Base-by-base conservation (phyloP, 495 filamentous ascomycete species). In the Neurospora sp. region DNA sequence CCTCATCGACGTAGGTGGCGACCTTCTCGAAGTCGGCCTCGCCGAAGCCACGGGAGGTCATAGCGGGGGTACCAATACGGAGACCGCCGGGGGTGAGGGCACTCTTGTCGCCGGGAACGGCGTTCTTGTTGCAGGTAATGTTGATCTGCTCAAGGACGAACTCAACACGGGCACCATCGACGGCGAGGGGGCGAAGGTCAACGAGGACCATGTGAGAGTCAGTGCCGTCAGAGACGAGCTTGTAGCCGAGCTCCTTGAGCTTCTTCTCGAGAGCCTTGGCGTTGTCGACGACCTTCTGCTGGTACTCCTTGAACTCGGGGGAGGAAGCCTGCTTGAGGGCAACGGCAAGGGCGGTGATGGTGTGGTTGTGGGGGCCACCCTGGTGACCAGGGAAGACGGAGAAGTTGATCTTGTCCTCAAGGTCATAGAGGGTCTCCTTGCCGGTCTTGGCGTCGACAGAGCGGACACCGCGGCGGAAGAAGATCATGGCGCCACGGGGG, bases 301-400 rank as follows among this genome's bases (percentile, higher is more conserved):
- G 96, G 86, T 99, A 99, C 77, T 89, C 87, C 85, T 94, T 96
- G 90, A 98, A 99, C 82, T 97, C 96, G 42, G 93, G 92, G 71
- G 90, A 92, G 74, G 89, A 90, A 69, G 93, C 95, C 86, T 99
- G 96, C 87, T 97, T 96, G 74, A 99, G 88, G 68, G 96, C 96
- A 76, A 98, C 96, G 39, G 96, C 93, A 71, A 99, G 88, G 75
- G 96, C 96, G 45, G 96, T 99, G 85, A 99, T 99, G 82, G 96
- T 99, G 89, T 99, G 96, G 88, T 99, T 99, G 87, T 99, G 96
- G 38, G 96, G 96, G 70, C 96, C 96, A 80, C 96, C 96, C 87
- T 99, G 96, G 85, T 99, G 96, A 73, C 96, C 96, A 65, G 96
- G 96, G 89, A 99, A 99, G 82, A 99, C 96, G 73, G 94, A 97